Conservation (phyloP, 2,329 filamentous ascomycete species). For the Aspergillus hortae region DNA sequence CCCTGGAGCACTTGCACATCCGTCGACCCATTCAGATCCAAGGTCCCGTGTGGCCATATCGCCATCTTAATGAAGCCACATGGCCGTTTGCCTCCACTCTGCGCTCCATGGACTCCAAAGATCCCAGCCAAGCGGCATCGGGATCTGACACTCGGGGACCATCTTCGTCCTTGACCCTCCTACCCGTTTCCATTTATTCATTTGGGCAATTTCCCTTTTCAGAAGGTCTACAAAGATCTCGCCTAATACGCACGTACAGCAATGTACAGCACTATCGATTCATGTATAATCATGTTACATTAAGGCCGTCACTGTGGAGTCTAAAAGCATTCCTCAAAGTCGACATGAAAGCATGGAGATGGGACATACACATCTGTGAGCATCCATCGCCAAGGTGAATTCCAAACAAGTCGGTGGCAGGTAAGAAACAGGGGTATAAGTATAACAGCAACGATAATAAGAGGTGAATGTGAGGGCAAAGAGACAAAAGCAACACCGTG, state of each 20-base stretch:
- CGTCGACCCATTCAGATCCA: not conserved
- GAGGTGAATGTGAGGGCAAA: constrained; percentile 5
- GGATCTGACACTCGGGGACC: not conserved
- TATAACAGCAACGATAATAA: constrained; percentile 5
- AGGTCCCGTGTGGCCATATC: not conserved
- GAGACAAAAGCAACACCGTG: constrained; percentile 7
- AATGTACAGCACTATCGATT: too few species aligned
- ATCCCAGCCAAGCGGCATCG: not conserved
- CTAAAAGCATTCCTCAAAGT: not conserved
- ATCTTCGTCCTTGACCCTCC: not conserved
- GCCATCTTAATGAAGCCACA: not conserved
- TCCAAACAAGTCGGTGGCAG: not conserved
- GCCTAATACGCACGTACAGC: not conserved
- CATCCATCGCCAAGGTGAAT: not conserved
- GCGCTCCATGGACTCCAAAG: not conserved
- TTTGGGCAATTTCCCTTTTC: not conserved
- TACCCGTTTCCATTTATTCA: not conserved
- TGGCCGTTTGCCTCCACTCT: not conserved
- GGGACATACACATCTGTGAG: constrained; percentile 1
- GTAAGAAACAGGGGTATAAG: constrained; percentile 8
- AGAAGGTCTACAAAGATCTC: not conserved
- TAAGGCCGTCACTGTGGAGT: not conserved
- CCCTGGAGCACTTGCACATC: not conserved
- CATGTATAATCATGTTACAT: not conserved
- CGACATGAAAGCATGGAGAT: constrained; percentile 2